Evolutionary conservation across 2,329 filamentous ascomycete genomes (phyloP).

Genomic region (Neocatenulostroma microsporum): DNA sequence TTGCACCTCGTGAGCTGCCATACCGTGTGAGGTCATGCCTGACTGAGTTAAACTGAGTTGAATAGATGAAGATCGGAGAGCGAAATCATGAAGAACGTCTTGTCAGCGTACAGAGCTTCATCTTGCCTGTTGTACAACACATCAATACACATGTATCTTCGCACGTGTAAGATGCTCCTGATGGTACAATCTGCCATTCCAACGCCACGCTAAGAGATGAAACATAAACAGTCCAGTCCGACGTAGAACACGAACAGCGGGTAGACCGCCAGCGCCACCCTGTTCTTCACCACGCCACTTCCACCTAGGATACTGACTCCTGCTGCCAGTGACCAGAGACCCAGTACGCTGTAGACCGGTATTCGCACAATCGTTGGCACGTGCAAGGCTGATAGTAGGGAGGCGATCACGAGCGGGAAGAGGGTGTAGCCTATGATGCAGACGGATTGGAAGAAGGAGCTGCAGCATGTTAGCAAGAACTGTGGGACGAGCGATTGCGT

Average conservation of each 20-base stretch:
- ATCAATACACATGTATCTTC: too few species aligned
- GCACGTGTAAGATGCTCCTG: too few species aligned
- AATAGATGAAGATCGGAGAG: too few species aligned
- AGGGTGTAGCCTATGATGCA: conserved; percentile 98
- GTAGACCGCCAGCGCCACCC: conserved; percentile 88
- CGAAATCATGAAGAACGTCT: too few species aligned
- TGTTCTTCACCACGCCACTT: conserved; percentile 89
- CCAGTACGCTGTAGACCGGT: conserved; percentile 80
- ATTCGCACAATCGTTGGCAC: conserved; percentile 75
- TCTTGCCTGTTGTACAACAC: too few species aligned
- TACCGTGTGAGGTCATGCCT: too few species aligned
- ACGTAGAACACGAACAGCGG: conserved; percentile 94
- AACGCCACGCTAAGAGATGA: conserved; percentile 64
- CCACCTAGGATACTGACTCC: conserved; percentile 94
- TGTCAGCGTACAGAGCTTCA: too few species aligned
- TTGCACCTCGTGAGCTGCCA: too few species aligned
- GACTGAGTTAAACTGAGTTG: too few species aligned
- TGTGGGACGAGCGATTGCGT: too few species aligned
- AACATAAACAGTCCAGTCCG: conserved; percentile 86
- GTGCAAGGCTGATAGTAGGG: conserved; percentile 74
- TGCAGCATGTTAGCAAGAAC: conserved; percentile 41
- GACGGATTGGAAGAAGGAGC: conserved; percentile 94
- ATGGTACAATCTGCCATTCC: too few species aligned
- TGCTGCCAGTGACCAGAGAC: conserved; percentile 88
- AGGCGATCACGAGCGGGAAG: conserved; percentile 90